Base-by-base conservation (phyloP, 306 rosid species). In the Inga laurina region DNA sequence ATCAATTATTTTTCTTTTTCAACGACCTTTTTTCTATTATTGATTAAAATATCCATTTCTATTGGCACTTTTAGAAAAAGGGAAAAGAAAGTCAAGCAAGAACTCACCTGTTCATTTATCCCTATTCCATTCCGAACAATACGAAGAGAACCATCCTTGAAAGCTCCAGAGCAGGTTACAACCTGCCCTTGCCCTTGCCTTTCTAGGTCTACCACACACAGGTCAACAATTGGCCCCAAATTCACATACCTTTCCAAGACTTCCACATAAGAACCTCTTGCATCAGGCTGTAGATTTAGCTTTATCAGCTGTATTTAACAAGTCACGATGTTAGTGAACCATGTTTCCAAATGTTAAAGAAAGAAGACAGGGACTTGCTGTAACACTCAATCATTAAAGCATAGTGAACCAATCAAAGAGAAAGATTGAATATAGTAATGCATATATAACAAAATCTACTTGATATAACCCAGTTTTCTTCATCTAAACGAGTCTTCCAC, bases 161-260 rank as follows among this genome's bases (percentile, higher is more conserved):
- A 97, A 82, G 99, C 98, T 74, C 99, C 99, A 79, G 99, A 97
- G 89, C 99, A 97, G 75, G 99, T 94, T 66, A 97, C 99, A 79
- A 97, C 99, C 93, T 97, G 99, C 66, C 97, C 99, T 87, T 97
- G 99, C 71, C 98, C 99, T 93, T 97, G 99, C 89, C 99, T 92
- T 83, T 97, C 99, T 76, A 94, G 97, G 89, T 97, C 99, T 79
- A 97, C 98, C 76, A 97, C 98, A 83, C 98, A 97, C 82, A 97
- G 91, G 89, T 97, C 99, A 82, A 89, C 97, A 67, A 97, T 97
- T 22, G 99, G 99, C 84, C 98, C 99, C 92, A 97, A 92, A 82
- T 97, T 97, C 76, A 94, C 97, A 76, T 91, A 97, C 86, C 97
- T 89, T 87, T 97, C 99, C 90, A 92, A 77, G 51, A 92, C 97